phyloP scores from a whole-genome alignment of 2,329 filamentous ascomycete genomes.

The Diaporthe batatas region DNA sequence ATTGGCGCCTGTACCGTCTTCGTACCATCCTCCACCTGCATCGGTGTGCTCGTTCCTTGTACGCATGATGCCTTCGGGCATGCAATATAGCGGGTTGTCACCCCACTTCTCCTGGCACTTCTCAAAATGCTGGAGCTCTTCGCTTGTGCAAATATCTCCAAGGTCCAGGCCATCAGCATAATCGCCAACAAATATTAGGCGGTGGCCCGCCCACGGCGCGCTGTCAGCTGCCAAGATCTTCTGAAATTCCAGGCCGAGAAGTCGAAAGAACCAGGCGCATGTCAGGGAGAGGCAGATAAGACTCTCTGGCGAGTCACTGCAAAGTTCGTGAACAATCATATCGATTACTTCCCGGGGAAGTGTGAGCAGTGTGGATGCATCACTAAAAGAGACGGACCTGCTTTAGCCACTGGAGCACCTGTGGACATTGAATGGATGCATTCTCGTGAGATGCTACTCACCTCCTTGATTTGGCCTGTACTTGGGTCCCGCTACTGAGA shows the following conservation, averaged over 20 bases:
- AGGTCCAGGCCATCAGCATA: background rate
- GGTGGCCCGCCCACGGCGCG: constrained; percentile 10
- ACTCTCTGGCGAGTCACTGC: background rate
- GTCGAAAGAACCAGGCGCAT: constrained; percentile 4
- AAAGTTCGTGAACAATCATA: background rate
- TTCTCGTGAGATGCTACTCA: background rate
- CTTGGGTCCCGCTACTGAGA: background rate
- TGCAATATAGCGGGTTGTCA: background rate
- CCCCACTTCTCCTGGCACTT: background rate
- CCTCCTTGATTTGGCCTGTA: background rate
- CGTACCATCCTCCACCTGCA: background rate
- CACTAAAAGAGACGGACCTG: background rate
- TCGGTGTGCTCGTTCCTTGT: rapidly evolving
- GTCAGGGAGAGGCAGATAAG: background rate
- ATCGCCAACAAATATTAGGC: background rate
- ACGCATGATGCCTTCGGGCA: background rate
- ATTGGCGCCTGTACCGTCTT: too few species aligned
- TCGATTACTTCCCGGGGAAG: constrained; percentile 4
- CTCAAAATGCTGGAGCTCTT: background rate
- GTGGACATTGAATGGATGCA: background rate
- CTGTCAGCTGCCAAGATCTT: background rate
- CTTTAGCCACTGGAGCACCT: background rate
- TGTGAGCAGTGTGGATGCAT: background rate
- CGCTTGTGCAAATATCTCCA: background rate
- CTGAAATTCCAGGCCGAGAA: background rate